phyloP scores from a whole-genome alignment of 306 rosid genomes.

The Medicago lupulina region DNA sequence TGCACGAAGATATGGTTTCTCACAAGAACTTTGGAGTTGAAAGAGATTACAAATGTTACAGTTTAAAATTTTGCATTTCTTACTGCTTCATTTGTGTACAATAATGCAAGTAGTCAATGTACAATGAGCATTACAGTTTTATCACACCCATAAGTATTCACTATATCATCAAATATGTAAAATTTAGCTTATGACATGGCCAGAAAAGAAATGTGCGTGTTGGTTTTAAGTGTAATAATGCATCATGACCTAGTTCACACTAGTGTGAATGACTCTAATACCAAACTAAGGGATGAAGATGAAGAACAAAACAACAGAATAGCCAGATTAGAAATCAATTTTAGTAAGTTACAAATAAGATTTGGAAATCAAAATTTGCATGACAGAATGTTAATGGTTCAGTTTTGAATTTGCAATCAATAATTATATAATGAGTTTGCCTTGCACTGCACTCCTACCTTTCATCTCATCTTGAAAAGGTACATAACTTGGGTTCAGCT shows the following conservation, averaged over 20 bases:
- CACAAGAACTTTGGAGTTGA: neutral
- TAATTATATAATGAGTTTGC: slow-evolving; percentile 1
- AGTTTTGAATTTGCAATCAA: neutral
- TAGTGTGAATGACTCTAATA: neutral
- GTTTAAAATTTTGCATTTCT: slow-evolving; percentile 18
- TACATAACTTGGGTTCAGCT: neutral
- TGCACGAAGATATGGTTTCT: neutral
- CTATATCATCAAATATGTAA: slow-evolving; percentile 3
- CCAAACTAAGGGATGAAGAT: neutral
- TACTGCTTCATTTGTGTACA: slow-evolving; percentile 10
- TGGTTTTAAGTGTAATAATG: neutral
- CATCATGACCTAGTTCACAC: slow-evolving; percentile 16
- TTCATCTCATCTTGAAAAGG: neutral
- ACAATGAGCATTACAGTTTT: slow-evolving; percentile 1
- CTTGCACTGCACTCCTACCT: neutral
- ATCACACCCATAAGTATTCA: neutral
- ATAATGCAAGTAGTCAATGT: neutral
- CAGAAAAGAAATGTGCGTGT: neutral
- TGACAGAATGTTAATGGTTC: too few species aligned
- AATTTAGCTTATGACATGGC: neutral
- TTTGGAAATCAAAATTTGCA: too few species aligned
- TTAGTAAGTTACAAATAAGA: too few species aligned
- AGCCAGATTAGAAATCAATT: too few species aligned
- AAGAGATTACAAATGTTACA: slow-evolving; percentile 14
- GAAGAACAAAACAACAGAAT: neutral